A percentile compares a stretch with the other conserved stretches of the same genome.
Conservation (phyloP, 169 alveolate genomes). For the Plasmodium malariae region DNA sequence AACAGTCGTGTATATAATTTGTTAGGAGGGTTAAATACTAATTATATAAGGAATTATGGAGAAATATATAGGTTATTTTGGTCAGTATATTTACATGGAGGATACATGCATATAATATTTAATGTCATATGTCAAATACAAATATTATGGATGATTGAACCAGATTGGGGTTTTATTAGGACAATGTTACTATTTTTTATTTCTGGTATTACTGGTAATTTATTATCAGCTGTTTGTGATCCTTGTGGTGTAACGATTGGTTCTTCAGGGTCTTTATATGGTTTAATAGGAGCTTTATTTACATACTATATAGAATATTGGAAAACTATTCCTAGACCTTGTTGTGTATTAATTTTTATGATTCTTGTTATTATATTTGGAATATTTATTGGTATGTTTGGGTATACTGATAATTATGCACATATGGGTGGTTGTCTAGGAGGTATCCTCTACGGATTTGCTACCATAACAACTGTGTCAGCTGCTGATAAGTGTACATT, state of each 20-base stretch:
- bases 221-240: slow-evolving; percentile 87
- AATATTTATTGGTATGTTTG: slow-evolving; percentile 84
- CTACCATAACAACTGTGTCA: slow-evolving; percentile 86
- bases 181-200: slow-evolving; percentile 83
- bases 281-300: slow-evolving; percentile 90
- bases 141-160: slow-evolving; percentile 91
- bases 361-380: slow-evolving; percentile 83
- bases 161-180: slow-evolving; percentile 92
- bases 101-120: slow-evolving; percentile 87
- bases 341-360: slow-evolving; percentile 83
- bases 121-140: slow-evolving; percentile 90
- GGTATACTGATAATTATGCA: slow-evolving; percentile 90
- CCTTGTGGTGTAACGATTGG: slow-evolving; percentile 93
- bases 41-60: slow-evolving; percentile 86
- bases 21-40: slow-evolving; percentile 86
- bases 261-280: slow-evolving; percentile 92
- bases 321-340: slow-evolving; percentile 90
- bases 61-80: slow-evolving; percentile 89
- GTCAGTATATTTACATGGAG: slow-evolving; percentile 90
- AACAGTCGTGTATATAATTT: slow-evolving; percentile 77
- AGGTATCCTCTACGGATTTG: slow-evolving; percentile 87
- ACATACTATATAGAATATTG: slow-evolving; percentile 90
- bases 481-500: slow-evolving; percentile 83
- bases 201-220: slow-evolving; percentile 89
- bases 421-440: slow-evolving; percentile 89